Evolutionary conservation across 257 asterid genomes (phyloP).

Genomic region (Parsonsia alboflavescens): DNA sequence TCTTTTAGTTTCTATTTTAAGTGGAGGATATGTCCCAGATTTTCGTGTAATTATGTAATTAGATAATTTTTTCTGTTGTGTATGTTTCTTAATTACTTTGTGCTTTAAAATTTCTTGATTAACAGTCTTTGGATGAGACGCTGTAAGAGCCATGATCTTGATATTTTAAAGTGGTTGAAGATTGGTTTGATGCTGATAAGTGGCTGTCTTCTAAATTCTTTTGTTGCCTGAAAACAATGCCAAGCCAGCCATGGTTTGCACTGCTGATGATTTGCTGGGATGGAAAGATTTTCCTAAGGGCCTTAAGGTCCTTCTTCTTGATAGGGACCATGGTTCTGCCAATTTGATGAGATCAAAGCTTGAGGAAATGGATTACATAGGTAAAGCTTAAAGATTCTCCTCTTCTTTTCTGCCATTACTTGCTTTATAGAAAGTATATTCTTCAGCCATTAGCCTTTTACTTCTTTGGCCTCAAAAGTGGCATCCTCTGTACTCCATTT

Average conservation of each 20-base stretch:
- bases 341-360: slow-evolving; percentile 37
- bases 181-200: slow-evolving; percentile 16
- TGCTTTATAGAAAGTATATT: background rate
- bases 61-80: background rate
- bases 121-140: background rate
- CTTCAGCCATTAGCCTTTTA: background rate
- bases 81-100: background rate
- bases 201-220: slow-evolving; percentile 1
- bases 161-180: slow-evolving; percentile 9
- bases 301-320: slow-evolving; percentile 45
- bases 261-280: slow-evolving; percentile 37
- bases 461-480: background rate
- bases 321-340: slow-evolving; percentile 26
- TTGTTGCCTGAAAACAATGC: slow-evolving; percentile 36
- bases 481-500: background rate
- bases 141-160: background rate
- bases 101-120: background rate
- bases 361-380: slow-evolving; percentile 40
- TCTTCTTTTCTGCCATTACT: background rate
- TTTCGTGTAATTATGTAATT: background rate
- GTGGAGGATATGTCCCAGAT: background rate
- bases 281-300: slow-evolving; percentile 56
- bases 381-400: slow-evolving; percentile 19
- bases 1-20: background rate
- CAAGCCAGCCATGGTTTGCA: slow-evolving; percentile 43